These are phyloP conservation scores for Cladosporium sphaerospermum DNA, from an alignment of 2,329 filamentous ascomycete genomes.

Conservation along the genomic window DNA sequence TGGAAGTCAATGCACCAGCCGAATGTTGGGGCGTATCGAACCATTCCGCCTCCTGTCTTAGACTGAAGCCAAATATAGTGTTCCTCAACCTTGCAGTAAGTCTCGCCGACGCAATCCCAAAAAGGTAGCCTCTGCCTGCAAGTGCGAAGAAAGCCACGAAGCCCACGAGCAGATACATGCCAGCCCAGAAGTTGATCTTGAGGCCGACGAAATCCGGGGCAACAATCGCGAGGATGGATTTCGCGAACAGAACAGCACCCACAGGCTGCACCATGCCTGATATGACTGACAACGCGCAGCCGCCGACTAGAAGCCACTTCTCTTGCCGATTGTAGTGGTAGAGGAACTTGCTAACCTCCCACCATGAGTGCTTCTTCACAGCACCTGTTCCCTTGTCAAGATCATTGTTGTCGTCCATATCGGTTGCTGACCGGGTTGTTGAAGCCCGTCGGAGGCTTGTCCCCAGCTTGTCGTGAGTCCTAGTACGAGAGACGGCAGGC, in stretches of 20 bases:
- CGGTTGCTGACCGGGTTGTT: neutral
- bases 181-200: conserved; percentile 54
- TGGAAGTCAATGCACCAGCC: conserved; percentile 42
- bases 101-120: conserved; percentile 39
- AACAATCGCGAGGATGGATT: conserved; percentile 54
- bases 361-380: conserved; percentile 33
- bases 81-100: conserved; percentile 30
- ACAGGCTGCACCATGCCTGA: conserved; percentile 41
- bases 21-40: conserved; percentile 43
- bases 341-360: conserved; percentile 49
- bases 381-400: conserved; percentile 14
- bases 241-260: conserved; percentile 46
- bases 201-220: conserved; percentile 48
- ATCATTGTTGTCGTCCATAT: neutral
- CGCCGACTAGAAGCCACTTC: conserved; percentile 57
- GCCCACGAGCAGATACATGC: conserved; percentile 66
- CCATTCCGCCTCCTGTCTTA: conserved; percentile 29
- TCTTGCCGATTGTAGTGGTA: conserved; percentile 69
- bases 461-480: neutral
- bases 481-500: neutral
- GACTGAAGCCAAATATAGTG: conserved; percentile 28
- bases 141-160: conserved; percentile 56
- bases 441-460: neutral
- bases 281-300: conserved; percentile 50
- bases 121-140: conserved; percentile 40